Base-by-base conservation (phyloP, 345 rosid species). In the Acer yangbiense region DNA sequence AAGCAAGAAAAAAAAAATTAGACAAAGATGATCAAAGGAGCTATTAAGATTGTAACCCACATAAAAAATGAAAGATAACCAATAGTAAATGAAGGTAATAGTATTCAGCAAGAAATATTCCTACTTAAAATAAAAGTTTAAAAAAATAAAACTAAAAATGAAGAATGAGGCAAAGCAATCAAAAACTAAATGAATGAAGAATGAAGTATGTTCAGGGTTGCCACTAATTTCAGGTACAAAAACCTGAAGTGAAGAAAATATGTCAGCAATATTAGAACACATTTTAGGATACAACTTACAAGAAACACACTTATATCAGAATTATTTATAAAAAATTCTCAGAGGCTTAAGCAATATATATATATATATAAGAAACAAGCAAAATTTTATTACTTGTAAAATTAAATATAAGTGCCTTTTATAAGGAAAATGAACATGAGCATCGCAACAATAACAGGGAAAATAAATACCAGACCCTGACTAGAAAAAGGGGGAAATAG, bases 1-100 rank as follows among this genome's bases (percentile, higher is more conserved):
- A 62, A 67, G 77, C 50, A 21, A 46, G 3, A 46, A 71, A 66
- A 57, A 6, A 10, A 54, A n/a, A 32, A 73, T 67, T 69, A 78
- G 41, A 55, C 23, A 80, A 43, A 60, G 63, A 74, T 9, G 23
- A 50, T 21, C 7, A 25, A 32, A 70, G 8, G 39, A 41, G 41
- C 18, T 41, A 76, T 32, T 20, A 58, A 76, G 21, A 35, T 41
- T 13, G 39, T 58, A 43, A 48, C 13, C 67, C 67, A 23, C 35
- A 32, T 61, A 61, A 71, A 62, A n/a, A 3, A 39, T 25, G 9
- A 12, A 14, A 73, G 57, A 62, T 14, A 58, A 61, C 64, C 35
- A 25, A 7, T 27, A 27, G 7, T 71, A 9, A 29, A 55, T n/a
- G 48, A 18, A 27, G 18, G 50, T 29, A 54, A 55, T 7, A 50